Base-by-base conservation (phyloP, 1,284 basidiomycete genomes). In the Porogramme epimiltina region DNA sequence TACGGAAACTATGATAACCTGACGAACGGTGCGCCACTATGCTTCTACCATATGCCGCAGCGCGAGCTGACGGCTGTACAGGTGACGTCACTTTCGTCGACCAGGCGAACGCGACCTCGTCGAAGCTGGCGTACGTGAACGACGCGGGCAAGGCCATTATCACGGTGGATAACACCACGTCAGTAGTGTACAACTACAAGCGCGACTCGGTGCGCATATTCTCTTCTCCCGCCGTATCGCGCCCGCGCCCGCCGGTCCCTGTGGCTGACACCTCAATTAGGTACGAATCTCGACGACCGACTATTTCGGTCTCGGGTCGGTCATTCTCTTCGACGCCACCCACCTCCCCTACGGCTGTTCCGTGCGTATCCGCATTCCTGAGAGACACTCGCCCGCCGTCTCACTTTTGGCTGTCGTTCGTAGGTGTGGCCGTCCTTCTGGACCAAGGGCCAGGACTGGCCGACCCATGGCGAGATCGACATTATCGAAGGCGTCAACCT, bases 291-390 rank as follows among this genome's bases (percentile, higher is more conserved):
- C 78, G 3, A 74, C 74, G 0, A 66, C 75, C 49, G 74, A 75
- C 23, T 64, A 69, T 9, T 85, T 82, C 54, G 67, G 66, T 16
- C 56, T 82, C 11, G 85, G 85, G 5, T 80, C 76, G 31, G 67
- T 88, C 18, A 81, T 80, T 75, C 72, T 87, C 10, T 72, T 85
- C 36, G 86, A 89, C 62, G 71, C 78, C 2, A 62, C 77, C 5
- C 84, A 87, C 66, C 63, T 87, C 46, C 85, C 85, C 0, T 84
- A 71, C 48, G 79, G 80, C 2, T 81, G 79, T 55, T 78, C 75
- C 4, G 78, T 78, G 54, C 28, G 61, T 56, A 24, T 1, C 34
- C 42, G 5, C 45, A 3, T 15, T 19, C 20, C 38, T 25, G 34
- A 16, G 2, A n/a, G 5, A 20, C 20, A 22, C 1, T n/a, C n/a